phyloP scores from a whole-genome alignment of 2,329 filamentous ascomycete species.

The Paecilomyces formosus region DNA sequence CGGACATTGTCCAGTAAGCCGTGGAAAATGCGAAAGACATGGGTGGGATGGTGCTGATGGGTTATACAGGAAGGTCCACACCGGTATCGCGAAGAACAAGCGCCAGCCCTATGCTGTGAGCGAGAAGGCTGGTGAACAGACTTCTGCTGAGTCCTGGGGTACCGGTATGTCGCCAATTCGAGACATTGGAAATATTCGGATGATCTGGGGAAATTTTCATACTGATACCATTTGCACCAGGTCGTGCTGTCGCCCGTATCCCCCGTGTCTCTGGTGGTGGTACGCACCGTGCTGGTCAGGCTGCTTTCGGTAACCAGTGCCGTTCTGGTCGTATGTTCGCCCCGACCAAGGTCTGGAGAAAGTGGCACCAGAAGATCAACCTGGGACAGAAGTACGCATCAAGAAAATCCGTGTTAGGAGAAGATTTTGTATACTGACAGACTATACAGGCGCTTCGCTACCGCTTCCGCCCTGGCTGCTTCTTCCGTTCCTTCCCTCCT shows the following conservation, averaged over 20 bases:
- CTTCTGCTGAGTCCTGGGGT: constrained; percentile 99
- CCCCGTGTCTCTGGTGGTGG: constrained; percentile 99
- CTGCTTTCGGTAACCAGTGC: constrained; percentile 99
- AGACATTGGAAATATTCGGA: constrained; percentile 10
- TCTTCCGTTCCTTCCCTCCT: constrained; percentile 92
- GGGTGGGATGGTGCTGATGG: constrained; percentile 22
- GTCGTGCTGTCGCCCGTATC: constrained; percentile 99
- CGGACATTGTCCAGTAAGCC: constrained; percentile 94
- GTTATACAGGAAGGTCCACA: constrained; percentile 65
- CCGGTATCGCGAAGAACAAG: constrained; percentile 99
- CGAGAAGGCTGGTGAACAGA: constrained; percentile 99
- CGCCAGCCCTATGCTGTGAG: constrained; percentile 98
- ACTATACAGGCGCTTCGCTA: constrained; percentile 75
- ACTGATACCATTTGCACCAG: constrained; percentile 40
- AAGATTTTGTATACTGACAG: constrained; percentile 4
- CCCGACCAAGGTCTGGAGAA: constrained; percentile 99
- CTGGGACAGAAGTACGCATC: constrained; percentile 80
- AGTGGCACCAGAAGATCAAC: constrained; percentile 99
- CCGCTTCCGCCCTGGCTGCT: constrained; percentile 92
- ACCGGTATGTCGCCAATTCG: constrained; percentile 64
- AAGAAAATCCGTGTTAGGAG: neutral
- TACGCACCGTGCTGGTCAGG: constrained; percentile 99
- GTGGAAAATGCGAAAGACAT: neutral
- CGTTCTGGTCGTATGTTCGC: constrained; percentile 99
- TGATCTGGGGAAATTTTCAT: constrained; percentile 5